phyloP scores from a whole-genome alignment of 768 basidiomycete genomes.

The Leccinum barrowsii region DNA sequence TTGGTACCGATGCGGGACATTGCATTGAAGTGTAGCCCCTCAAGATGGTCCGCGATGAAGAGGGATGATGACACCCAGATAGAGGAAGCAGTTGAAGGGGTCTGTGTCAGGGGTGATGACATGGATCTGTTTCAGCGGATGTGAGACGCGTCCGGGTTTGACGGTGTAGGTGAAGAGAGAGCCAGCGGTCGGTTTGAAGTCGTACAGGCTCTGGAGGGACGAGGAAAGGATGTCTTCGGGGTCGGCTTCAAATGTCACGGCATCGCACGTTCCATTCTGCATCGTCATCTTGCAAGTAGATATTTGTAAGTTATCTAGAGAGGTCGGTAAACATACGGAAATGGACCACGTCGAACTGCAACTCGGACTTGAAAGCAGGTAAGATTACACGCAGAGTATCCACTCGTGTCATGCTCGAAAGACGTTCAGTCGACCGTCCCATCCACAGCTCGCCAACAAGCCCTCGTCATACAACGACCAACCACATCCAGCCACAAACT shows the following conservation, averaged over 20 bases:
- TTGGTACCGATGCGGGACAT: conserved; percentile 15
- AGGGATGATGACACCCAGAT: conserved; percentile 71
- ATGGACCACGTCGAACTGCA: background rate
- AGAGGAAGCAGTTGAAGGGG: conserved; percentile 68
- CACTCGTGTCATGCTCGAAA: conserved; percentile 48
- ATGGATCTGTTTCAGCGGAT: conserved; percentile 31
- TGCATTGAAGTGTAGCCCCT: conserved; percentile 39
- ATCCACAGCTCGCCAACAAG: conserved; percentile 82
- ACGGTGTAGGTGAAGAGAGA: conserved; percentile 47
- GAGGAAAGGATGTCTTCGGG: conserved; percentile 68
- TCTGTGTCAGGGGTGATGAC: conserved; percentile 63
- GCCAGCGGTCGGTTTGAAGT: conserved; percentile 49
- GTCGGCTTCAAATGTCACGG: conserved; percentile 23
- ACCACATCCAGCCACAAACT: conserved; percentile 88
- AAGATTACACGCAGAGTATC: background rate
- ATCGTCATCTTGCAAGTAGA: background rate
- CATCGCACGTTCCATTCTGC: background rate
- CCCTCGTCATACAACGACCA: conserved; percentile 95
- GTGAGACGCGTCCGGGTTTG: conserved; percentile 15
- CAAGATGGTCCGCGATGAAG: conserved; percentile 64
- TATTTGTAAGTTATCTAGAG: background rate
- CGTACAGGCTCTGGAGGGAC: conserved; percentile 61
- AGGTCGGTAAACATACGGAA: background rate
- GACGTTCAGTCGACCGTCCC: conserved; percentile 84
- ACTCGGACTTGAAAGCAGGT: background rate